phyloP scores from a whole-genome alignment of 176 grass and related monocot species.

The Pontederia paniculata region DNA sequence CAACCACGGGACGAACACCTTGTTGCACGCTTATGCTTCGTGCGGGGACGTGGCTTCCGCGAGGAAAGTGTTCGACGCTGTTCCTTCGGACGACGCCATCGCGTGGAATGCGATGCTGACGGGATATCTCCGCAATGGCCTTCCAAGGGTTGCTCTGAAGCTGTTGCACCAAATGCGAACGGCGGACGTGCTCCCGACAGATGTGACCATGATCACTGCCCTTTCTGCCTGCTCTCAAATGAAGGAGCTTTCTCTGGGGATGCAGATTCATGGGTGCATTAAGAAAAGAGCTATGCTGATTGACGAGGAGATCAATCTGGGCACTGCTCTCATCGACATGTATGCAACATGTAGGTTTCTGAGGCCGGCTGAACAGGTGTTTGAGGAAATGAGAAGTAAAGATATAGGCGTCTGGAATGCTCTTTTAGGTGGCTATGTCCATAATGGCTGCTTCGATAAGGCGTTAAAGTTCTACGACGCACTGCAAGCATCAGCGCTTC shows the following conservation, averaged over 20 bases:
- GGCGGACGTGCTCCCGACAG: not conserved
- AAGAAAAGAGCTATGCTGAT: not conserved
- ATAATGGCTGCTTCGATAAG: conserved; percentile 4
- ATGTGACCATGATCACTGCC: conserved; percentile 8
- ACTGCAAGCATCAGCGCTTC: not conserved
- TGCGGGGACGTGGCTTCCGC: not conserved
- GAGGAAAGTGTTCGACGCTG: not conserved
- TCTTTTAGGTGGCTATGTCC: conserved; percentile 12
- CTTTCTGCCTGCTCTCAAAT: conserved; percentile 9
- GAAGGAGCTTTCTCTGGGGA: conserved; percentile 3
- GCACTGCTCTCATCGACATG: conserved; percentile 13
- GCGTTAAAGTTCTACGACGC: conserved; percentile 2
- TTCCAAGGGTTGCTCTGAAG: not conserved
- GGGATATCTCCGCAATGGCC: not conserved
- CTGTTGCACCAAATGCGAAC: not conserved
- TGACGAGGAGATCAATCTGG: not conserved
- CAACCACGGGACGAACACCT: not conserved
- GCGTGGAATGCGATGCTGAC: conserved; percentile 13
- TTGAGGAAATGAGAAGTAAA: conserved; percentile 7
- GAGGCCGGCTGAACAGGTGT: not conserved
- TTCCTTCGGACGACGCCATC: conserved; percentile 1
- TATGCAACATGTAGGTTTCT: conserved; percentile 3
- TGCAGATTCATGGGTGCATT: conserved; percentile 1
- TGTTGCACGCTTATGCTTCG: conserved; percentile 4
- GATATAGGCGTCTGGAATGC: conserved; percentile 16